phyloP scores from a whole-genome alignment of 768 basidiomycete species.

The Neoboletus magnificus region DNA sequence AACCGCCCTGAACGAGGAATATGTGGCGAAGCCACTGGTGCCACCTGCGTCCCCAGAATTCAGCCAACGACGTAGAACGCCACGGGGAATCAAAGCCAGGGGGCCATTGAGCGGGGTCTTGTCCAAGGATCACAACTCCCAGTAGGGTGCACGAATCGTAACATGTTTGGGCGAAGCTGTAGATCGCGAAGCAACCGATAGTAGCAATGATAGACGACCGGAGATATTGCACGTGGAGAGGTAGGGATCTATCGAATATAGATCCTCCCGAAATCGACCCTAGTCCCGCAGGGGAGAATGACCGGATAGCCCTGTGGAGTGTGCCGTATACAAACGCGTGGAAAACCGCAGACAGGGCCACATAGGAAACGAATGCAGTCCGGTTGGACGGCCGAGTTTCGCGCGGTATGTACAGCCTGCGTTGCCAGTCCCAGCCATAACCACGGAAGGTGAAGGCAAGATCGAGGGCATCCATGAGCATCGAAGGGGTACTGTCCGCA shows the following conservation, averaged over 20 bases:
- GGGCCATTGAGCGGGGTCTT: conserved; percentile 31
- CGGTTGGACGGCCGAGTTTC: background rate
- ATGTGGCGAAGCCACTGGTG: conserved; percentile 34
- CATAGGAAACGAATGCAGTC: background rate
- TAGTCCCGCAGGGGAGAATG: background rate
- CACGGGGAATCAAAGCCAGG: conserved; percentile 33
- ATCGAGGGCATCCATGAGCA: background rate
- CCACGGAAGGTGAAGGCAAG: background rate
- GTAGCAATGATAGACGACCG: background rate
- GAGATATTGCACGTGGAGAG: background rate
- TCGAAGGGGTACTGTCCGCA: background rate
- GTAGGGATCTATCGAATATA: background rate
- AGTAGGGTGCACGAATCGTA: conserved; percentile 28
- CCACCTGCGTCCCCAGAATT: conserved; percentile 40
- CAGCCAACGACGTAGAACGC: conserved; percentile 30
- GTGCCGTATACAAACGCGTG: background rate
- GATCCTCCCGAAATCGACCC: background rate
- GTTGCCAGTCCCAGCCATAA: background rate
- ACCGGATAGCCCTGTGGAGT: background rate
- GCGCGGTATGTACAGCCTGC: background rate
- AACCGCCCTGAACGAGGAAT: conserved; percentile 31
- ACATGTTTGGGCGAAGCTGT: conserved; percentile 31
- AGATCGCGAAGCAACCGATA: background rate
- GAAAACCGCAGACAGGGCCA: background rate
- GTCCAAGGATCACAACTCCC: conserved; percentile 17